Evolutionary conservation across 1,284 basidiomycete genomes (phyloP).

Genomic region (Microstroma glucosiphilum): DNA sequence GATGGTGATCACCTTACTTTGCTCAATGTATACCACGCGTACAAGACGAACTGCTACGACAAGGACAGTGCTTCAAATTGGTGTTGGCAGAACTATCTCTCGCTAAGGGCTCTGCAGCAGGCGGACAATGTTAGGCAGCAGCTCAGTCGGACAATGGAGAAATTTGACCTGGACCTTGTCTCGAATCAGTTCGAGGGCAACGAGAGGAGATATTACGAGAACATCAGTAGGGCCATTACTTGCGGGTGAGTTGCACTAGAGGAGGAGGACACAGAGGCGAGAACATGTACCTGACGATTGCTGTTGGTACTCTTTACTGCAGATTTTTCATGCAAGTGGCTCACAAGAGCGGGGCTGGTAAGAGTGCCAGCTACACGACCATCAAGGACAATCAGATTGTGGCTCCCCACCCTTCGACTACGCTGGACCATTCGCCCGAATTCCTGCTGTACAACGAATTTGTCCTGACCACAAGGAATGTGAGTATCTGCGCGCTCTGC

Average conservation of each 20-base stretch:
- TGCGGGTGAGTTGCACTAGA: slow-evolving; percentile 57
- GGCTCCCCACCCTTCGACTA: slow-evolving; percentile 86
- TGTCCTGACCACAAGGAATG: slow-evolving; percentile 73
- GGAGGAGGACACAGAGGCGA: background rate
- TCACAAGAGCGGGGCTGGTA: slow-evolving; percentile 69
- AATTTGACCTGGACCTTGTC: slow-evolving; percentile 64
- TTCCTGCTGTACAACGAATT: slow-evolving; percentile 98
- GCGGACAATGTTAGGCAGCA: slow-evolving; percentile 94
- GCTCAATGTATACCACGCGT: slow-evolving; percentile 92
- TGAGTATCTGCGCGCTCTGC: background rate
- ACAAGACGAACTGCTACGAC: slow-evolving; percentile 60
- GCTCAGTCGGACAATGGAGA: slow-evolving; percentile 86
- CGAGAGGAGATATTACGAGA: slow-evolving; percentile 69
- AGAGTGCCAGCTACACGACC: slow-evolving; percentile 57
- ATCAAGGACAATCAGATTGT: slow-evolving; percentile 94
- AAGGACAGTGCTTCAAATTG: slow-evolving; percentile 57
- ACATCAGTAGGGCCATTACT: slow-evolving; percentile 77
- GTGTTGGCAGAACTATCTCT: slow-evolving; percentile 90
- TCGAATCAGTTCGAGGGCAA: slow-evolving; percentile 62
- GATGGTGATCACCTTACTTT: slow-evolving; percentile 93
- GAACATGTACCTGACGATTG: background rate
- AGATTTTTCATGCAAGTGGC: slow-evolving; percentile 96
- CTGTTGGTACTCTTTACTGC: background rate
- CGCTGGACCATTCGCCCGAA: slow-evolving; percentile 84
- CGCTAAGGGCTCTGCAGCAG: slow-evolving; percentile 73